Evolutionary conservation across 106 monocot genomes (phyloP), one percentile per base, ranked within the genome.

Genomic region (Alisma plantagoaquatica): DNA sequence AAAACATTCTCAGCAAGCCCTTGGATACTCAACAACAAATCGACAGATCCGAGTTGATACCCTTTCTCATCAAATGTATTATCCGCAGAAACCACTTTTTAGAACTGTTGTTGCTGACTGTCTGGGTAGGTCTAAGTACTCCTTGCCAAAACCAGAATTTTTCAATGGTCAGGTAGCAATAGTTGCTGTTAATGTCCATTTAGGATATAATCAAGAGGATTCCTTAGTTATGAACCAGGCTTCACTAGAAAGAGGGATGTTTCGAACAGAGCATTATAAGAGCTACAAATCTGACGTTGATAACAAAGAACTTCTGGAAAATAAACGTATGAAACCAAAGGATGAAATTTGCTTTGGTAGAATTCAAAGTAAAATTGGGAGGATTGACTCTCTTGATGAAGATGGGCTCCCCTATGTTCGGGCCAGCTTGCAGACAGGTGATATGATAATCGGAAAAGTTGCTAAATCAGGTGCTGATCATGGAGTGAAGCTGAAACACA

Each of bases 101-200:
- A 78, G 63, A 59, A 90, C 98, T 10, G 43, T 77, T 29, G 43
- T 74, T 30, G 68, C 78, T 43, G 98, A 98, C 14, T 81, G 78
- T 23, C 66, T 98, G 46, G 6, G 9, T 7, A 38, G 35, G 9
- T 38, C 35, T 6, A 38, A 38, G 35, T 14, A 38, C 35, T 7
- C 35, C 6, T 38, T 38, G 35, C 35, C 35, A 38, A 38, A 14
- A 46, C 76, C 98, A 7, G 98, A 98, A 58, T 61, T 76, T 64
- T 98, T 76, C 71, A 98, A 98, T 70, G 98, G 98, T 7, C 98
- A 98, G 44, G 86, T 84, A 78, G 98, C 98, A 54, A 86, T 98
- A 53, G 89, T 98, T 16, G 90, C 98, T 15, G 98, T 98, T 12
- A 98, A 98, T 65, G 85, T 90, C 54, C 98, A 98, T 55, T 81